Base-by-base conservation (phyloP, 169 alveolate genomes). In the Cryptosporidium viatorum region DNA sequence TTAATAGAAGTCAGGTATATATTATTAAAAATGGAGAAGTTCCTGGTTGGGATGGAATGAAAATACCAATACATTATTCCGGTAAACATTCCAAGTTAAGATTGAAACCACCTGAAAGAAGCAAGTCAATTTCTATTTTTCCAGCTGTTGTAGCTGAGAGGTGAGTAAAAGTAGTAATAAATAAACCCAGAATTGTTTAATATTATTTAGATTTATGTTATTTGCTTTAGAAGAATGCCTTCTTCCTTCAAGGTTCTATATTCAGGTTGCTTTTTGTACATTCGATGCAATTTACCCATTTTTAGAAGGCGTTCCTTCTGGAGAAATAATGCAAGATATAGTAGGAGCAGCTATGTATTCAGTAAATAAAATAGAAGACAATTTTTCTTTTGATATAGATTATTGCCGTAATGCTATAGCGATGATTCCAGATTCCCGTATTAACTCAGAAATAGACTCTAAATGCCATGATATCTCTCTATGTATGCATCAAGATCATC, bases 11-110 rank as follows among this genome's bases (percentile, higher is more conserved):
- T 39, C 21, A 80, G 10, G 75, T 80, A 33, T 80, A 80, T 62
- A 37, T 80, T 58, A 59, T 80, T 59, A 65, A 65, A 62, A 80
- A 65, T 58, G 70, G 70, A 10, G 86, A 73, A 62, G 58, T 80
- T 41, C 89, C 89, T 14, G 89, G 89, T 0, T 80, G 89, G 89
- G 89, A 65, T 18, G 89, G 89, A 35, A 41, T 80, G 55, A 52
- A 59, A 50, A 80, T 80, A 80, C 89, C 89, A 10, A 80, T 80
- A 43, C 75, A 80, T 65, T 21, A 31, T 23, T 7, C 35, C 33
- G 41, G 8, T 9, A 69, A 45, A 2, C 21, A 62, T 1, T 39
- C 71, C 7, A 39, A 41, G 5, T 29, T 80, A 23, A 80, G 89
- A 50, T 31, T 80, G 2, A 31, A 37, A 23, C 75, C 89, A 29